These are phyloP conservation scores for Apiotrichum mycotoxinovorans DNA, from an alignment of 1,284 basidiomycete genomes.

Conservation along the genomic window DNA sequence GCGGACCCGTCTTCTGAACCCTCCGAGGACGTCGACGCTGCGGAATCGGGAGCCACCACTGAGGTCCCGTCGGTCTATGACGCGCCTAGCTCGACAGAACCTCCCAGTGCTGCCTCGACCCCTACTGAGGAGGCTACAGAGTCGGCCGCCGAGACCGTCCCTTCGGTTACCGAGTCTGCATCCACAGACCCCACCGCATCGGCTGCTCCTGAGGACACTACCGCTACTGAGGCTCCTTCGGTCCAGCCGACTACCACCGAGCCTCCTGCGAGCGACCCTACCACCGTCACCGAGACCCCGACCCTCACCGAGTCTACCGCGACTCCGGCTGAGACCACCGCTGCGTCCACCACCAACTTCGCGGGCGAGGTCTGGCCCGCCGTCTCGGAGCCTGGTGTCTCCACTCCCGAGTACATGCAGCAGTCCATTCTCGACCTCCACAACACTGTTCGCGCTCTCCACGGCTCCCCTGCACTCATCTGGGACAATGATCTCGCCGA, in stretches of 20 bases:
- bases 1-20: too few species aligned
- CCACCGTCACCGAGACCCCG: conserved; percentile 14
- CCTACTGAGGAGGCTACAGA: not conserved
- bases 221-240: conserved; percentile 12
- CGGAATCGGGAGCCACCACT: not conserved
- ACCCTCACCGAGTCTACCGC: conserved; percentile 5
- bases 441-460: conserved; percentile 37
- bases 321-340: conserved; percentile 12
- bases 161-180: not conserved
- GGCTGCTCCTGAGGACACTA: conserved; percentile 11
- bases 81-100: not conserved
- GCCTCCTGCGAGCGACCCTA: conserved; percentile 23
- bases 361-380: not conserved
- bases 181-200: too few species aligned
- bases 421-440: conserved; percentile 29
- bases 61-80: not conserved
- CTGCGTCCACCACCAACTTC: not conserved
- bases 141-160: not conserved
- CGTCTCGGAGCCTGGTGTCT: conserved; percentile 8
- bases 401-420: conserved; percentile 6
- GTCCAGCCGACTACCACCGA: conserved; percentile 4
- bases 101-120: not conserved
- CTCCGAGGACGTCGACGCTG: too few species aligned
- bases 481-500: conserved; percentile 16
- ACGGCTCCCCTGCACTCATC: conserved; percentile 11